Base-by-base conservation (phyloP, 768 basidiomycete species). In the Mycena rosella region DNA sequence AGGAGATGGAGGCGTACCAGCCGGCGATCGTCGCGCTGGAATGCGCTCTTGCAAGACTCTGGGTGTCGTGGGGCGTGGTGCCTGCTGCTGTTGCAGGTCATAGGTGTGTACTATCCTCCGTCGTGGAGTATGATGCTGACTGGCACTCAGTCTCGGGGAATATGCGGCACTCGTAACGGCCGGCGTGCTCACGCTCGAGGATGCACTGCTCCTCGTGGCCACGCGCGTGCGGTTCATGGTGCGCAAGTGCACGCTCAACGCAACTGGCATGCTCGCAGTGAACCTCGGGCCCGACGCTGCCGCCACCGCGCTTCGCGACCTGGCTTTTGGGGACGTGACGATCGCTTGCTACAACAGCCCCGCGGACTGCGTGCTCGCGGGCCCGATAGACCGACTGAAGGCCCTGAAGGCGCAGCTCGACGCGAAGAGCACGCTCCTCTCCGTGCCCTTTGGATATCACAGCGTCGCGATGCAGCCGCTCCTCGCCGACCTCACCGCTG, bases 111-210 rank as follows among this genome's bases (percentile, higher is more conserved):
- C 5, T 18, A 15, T 52, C 18, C 51, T 49, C 22, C n/a, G 5
- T 26, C 45, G 22, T 26, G 6, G 15, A 24, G 9, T 10, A 30
- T 30, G 7, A 29, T 26, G 15, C 15, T 9, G 29, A 40, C 68
- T n/a, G 49, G 51, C 20, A 24, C 52, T 11, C 65, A 94, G 92
- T 75, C 82, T 94, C 20, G 92, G 92, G 44, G 92, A 94, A 79
- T 93, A 91, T 60, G 88, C 88, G 10, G 92, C 90, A 13, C 83
- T 93, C 44, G 88, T 89, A 20, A 78, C 84, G n/a, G 87, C 91
- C 0, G 85, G 82, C 0, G 87, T 91, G 1, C 71, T 94, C 17
- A 80, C 82, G 0, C 77, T 93, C 20, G 79, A 85, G 66, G 86
- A 85, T 18, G 91, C 88, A 4, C 80, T 94, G 17, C 75, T 78